Evolutionary conservation across 1,139 yeast genomes (phyloP), one percentile per base, ranked within the genome.

Genomic region (Lodderomyces pseudojiufengensis): DNA sequence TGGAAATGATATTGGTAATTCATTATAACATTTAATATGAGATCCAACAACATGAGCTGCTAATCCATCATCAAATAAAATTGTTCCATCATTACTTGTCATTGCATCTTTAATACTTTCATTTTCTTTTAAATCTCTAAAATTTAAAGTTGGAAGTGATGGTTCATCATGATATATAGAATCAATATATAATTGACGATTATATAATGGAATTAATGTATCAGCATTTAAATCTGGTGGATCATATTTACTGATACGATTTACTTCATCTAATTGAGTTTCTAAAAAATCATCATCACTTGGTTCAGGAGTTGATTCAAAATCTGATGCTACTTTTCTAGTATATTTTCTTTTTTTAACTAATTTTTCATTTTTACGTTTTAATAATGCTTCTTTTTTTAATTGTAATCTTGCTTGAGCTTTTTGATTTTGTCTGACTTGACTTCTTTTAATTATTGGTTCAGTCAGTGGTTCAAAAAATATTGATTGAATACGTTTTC

Each of bases 151-250:
- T 1, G 65, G 61, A 2, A 66, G 39, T 3, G 33, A 34, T 2
- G 65, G 54, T 2, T 42, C 38, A 1, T 51, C 46, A 39, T 18
- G 21, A 24, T 55, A 54, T 2, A 66, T 45, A 4, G 54, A 57
- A 7, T 54, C 45, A 11, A 48, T 52, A 41, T 59, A 70, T 30
- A 74, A 53, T 45, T 65, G 59, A 20, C 74, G 51, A 8, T 54
- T 59, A 32, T 53, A 41, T 14, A 64, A 48, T 6, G 63, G 61
- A 9, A 69, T 55, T 13, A 45, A 40, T 1, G 69, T 51, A 43
- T 70, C 75, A 1, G 58, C 52, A 12, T 47, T 50, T 20, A 69
- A 63, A 39, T 64, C 65, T 7, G 57, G 50, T 2, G 75, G 75
- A 44, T 65, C 72, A 44, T 49, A 69, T 2, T 70, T 64, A 49